Evolutionary conservation across 352 stramenopile genomes (phyloP), one percentile per base, ranked within the genome.

Genomic region (Thalassiosira gravida): DNA sequence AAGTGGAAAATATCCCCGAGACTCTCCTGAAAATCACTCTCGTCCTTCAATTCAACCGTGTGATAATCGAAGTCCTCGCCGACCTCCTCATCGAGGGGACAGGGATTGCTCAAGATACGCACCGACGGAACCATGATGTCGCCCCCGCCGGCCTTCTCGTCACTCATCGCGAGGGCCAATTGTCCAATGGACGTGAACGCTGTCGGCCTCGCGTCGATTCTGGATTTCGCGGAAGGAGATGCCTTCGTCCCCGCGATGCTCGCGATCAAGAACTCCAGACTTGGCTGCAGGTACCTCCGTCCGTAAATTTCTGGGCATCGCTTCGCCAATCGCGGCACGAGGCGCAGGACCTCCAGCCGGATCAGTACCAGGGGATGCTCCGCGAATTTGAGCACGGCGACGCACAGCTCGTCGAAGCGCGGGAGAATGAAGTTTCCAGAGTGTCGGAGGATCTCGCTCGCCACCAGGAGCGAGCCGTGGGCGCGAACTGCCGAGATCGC

Each of bases 371-470:
- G 97, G 14, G 90, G 87, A 52, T 96, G 92, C 55, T 97, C 90
- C 32, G 95, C 96, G 83, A 98, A 98, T 7, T 92, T 86, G 49
- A 99, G 73, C 1, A 98, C 95, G 3, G 95, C 97, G 49, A 95
- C 89, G 62, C 96, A 98, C 0, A 98, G 91, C 91, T 98, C 96
- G 62, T 97, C 95, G 80, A 98, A 98, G 3, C 97, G 92, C 6
- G 97, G 96, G 29, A 98, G 87, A 92, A 99, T 98, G 80, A 99
- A 99, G n/a, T 92, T 87, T 8, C 95, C 92, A 2, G 96, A 97
- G 77, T 98, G 94, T 8, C 96, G 89, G 29, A 99, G 88, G 67
- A 99, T 92, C 59, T 98, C 95, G 27, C 92, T 92, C 22, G 98
- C 95, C 7, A 97, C 95, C 0, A 99, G 84, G 20, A 99, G 84